A percentile compares a stretch with the other conserved stretches of the same genome.
These are phyloP conservation scores for Suillus lakei DNA, from an alignment of 768 basidiomycete species.

Conservation along the genomic window DNA sequence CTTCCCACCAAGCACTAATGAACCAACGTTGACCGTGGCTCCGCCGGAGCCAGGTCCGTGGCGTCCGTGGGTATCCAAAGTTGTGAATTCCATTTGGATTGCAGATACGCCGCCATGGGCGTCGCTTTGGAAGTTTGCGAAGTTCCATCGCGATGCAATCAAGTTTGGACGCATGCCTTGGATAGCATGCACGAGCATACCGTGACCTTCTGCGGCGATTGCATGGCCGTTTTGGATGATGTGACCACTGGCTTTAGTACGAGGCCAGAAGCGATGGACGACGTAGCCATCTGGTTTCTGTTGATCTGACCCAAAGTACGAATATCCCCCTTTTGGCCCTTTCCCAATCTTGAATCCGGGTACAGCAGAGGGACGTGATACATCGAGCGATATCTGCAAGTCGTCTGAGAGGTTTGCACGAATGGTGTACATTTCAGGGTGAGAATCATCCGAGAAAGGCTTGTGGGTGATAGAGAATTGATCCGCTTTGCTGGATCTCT, in stretches of 20 bases:
- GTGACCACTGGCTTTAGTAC: slow-evolving; percentile 63
- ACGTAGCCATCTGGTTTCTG: slow-evolving; percentile 83
- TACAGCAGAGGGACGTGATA: slow-evolving; percentile 67
- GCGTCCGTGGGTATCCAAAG: slow-evolving; percentile 77
- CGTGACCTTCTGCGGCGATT: slow-evolving; percentile 58
- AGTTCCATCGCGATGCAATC: slow-evolving; percentile 94
- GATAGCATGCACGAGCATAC: slow-evolving; percentile 94
- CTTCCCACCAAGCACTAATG: slow-evolving; percentile 80
- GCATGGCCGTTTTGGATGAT: slow-evolving; percentile 71
- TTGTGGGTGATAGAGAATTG: slow-evolving; percentile 79
- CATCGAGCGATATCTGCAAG: slow-evolving; percentile 78
- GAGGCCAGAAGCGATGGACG: slow-evolving; percentile 91
- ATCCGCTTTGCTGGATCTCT: slow-evolving; percentile 85
- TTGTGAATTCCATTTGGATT: slow-evolving; percentile 96
- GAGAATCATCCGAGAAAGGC: slow-evolving; percentile 55
- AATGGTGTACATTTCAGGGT: slow-evolving; percentile 80
- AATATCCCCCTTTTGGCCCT: slow-evolving; percentile 86
- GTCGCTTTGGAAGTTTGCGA: slow-evolving; percentile 85
- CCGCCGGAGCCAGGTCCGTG: slow-evolving; percentile 82
- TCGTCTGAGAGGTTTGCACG: slow-evolving; percentile 79
- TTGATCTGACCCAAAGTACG: slow-evolving; percentile 79
- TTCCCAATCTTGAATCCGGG: slow-evolving; percentile 93
- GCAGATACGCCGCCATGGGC: slow-evolving; percentile 79
- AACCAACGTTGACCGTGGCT: slow-evolving; percentile 85
- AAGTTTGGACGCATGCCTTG: slow-evolving; percentile 98